A percentile compares a stretch with the other conserved stretches of the same genome.
Evolutionary conservation across 768 basidiomycete genomes (phyloP).

Genomic region (Hygrophoropsis aurantiaca): DNA sequence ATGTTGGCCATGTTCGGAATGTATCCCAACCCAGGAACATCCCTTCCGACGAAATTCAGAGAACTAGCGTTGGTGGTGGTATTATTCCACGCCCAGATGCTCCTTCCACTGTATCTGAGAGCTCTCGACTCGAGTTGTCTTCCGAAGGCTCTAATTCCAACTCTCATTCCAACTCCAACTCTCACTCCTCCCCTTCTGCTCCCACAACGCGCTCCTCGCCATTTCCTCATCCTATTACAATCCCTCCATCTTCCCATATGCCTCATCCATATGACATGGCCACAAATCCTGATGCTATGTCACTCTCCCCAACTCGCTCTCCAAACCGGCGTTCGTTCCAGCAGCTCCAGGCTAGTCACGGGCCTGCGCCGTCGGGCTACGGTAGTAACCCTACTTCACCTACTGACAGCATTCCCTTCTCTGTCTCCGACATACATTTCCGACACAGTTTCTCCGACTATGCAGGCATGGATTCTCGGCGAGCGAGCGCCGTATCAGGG

Average conservation of each 20-base stretch:
- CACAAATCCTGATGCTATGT: slow-evolving; percentile 15
- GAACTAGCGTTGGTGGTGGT: slow-evolving; percentile 12
- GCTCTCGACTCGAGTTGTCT: slow-evolving; percentile 18
- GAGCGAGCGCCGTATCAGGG: slow-evolving; percentile 31
- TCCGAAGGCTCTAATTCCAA: slow-evolving; percentile 27
- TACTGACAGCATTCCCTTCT: slow-evolving; percentile 56
- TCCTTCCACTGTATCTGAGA: slow-evolving; percentile 29
- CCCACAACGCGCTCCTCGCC: slow-evolving; percentile 21
- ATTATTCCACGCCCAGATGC: slow-evolving; percentile 26
- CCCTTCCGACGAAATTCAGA: slow-evolving; percentile 6
- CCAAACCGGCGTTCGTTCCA: slow-evolving; percentile 10
- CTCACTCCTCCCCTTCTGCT: slow-evolving; percentile 14
- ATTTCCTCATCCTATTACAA: slow-evolving; percentile 48
- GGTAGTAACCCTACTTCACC: slow-evolving; percentile 43
- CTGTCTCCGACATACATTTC: slow-evolving; percentile 55
- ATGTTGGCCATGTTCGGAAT: slow-evolving; percentile 18
- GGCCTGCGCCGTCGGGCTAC: slow-evolving; percentile 23
- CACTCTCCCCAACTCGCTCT: slow-evolving; percentile 13
- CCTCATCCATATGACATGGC: slow-evolving; percentile 16
- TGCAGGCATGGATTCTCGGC: slow-evolving; percentile 28
- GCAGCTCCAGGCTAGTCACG: slow-evolving; percentile 25
- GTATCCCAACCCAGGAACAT: neutral
- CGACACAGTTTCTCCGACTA: slow-evolving; percentile 39
- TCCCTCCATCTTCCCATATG: slow-evolving; percentile 42
- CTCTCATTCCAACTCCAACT: no score